Percentiles rank a stretch among this genome's conserved stretches.
Evolutionary conservation across 1,284 basidiomycete species (phyloP).

Genomic region (Ceratobasidium sp.): DNA sequence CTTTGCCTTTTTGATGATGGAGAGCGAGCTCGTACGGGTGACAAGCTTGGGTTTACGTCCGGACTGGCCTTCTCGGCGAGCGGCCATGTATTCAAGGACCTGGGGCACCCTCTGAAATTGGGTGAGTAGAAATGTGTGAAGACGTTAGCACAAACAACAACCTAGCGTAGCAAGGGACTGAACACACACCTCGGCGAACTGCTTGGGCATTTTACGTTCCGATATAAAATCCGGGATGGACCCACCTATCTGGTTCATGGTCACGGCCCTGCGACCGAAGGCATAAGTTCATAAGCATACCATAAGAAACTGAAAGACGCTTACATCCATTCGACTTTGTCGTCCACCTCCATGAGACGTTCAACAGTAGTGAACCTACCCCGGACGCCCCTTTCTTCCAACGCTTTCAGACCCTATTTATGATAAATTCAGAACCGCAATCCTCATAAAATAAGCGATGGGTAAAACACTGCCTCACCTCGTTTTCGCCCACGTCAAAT

Average conservation of each 20-base stretch:
- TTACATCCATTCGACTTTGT: slow-evolving; percentile 72
- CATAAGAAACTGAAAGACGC: neutral
- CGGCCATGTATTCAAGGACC: slow-evolving; percentile 33
- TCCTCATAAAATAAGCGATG: neutral
- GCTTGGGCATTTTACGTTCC: slow-evolving; percentile 67
- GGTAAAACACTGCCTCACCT: slow-evolving; percentile 25
- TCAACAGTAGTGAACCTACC: slow-evolving; percentile 78
- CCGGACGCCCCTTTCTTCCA: slow-evolving; percentile 72
- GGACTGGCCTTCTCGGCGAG: slow-evolving; percentile 12
- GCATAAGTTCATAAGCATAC: neutral
- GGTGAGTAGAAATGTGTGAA: neutral
- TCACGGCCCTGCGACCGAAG: slow-evolving; percentile 64
- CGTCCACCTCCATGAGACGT: slow-evolving; percentile 68
- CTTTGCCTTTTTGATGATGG: slow-evolving; percentile 8
- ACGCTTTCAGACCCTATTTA: slow-evolving; percentile 65
- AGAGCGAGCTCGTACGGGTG: slow-evolving; percentile 26
- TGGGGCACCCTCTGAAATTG: slow-evolving; percentile 11
- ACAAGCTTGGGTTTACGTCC: slow-evolving; percentile 27
- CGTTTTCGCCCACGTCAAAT: slow-evolving; percentile 58
- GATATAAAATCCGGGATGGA: slow-evolving; percentile 70
- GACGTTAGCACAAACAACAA: neutral
- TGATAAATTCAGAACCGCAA: slow-evolving; percentile 37
- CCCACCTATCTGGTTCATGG: slow-evolving; percentile 76
- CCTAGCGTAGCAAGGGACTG: neutral
- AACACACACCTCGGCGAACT: slow-evolving; percentile 66